These are phyloP conservation scores for Alternaria conjuncta DNA, from an alignment of 2,329 filamentous ascomycete species.

Conservation along the genomic window DNA sequence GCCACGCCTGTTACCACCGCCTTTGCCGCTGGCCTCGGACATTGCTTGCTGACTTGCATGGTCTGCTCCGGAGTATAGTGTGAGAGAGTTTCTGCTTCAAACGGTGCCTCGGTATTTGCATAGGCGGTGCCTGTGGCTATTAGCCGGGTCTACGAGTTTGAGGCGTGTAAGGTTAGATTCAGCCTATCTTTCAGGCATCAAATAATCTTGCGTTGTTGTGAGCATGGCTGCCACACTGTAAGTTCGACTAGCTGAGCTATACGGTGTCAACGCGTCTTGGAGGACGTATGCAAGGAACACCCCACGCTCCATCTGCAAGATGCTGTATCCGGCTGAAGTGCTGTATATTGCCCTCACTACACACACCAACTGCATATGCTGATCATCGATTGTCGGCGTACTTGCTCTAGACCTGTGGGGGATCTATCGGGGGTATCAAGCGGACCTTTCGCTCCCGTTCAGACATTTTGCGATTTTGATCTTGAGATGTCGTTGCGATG, in stretches of 20 bases:
- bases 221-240: slow-evolving; percentile 5
- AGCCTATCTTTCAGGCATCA: slow-evolving; percentile 7
- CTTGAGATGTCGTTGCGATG: background rate
- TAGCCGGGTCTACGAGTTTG: slow-evolving; percentile 2
- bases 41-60: slow-evolving; percentile 7
- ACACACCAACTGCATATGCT: background rate
- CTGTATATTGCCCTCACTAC: background rate
- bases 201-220: background rate
- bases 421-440: background rate
- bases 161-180: background rate
- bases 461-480: background rate
- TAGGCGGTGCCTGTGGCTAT: background rate
- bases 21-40: slow-evolving; percentile 1
- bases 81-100: background rate
- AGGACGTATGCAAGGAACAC: background rate
- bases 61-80: background rate
- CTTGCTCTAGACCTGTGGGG: background rate
- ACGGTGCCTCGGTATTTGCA: background rate
- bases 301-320: background rate
- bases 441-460: background rate
- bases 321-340: slow-evolving; percentile 1
- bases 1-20: background rate
- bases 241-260: background rate
- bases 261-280: background rate
- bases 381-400: background rate